Conservation (phyloP, 148 eudicot species). For the Dysphania ambrosioides region DNA sequence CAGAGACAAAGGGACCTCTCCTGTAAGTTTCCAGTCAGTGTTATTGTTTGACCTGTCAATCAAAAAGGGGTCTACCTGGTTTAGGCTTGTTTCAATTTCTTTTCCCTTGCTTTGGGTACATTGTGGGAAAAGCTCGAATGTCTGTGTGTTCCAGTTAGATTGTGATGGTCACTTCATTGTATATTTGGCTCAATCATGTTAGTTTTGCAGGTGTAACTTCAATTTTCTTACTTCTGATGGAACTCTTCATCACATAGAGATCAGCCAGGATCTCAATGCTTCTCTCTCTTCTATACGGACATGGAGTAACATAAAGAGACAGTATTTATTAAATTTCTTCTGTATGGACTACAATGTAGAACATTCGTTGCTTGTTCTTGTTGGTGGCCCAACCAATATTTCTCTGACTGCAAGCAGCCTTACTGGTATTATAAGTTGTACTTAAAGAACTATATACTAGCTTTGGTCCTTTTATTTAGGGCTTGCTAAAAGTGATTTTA, state of each 20-base stretch:
- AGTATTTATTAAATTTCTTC: constrained; percentile 44
- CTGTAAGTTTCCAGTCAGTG: constrained; percentile 50
- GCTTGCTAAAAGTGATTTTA: constrained; percentile 9
- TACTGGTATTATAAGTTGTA: constrained; percentile 35
- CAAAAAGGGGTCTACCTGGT: not conserved
- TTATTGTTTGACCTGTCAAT: not conserved
- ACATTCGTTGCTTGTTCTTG: constrained; percentile 55
- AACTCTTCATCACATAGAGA: constrained; percentile 68
- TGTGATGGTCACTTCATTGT: constrained; percentile 1
- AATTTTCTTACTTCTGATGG: constrained; percentile 76
- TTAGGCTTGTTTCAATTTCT: not conserved
- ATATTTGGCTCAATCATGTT: constrained; percentile 15
- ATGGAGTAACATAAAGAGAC: constrained; percentile 44
- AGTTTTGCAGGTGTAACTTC: constrained; percentile 75
- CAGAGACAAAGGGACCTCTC: constrained; percentile 45
- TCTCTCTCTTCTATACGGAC: constrained; percentile 52
- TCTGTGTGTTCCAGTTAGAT: not conserved
- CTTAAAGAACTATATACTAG: not conserved
- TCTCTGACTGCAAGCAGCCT: constrained; percentile 34
- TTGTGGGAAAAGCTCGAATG: not conserved
- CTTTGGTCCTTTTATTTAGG: not conserved
- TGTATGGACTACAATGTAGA: constrained; percentile 59
- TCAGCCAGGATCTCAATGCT: constrained; percentile 72
- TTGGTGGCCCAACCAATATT: constrained; percentile 47
- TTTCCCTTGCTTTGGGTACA: not conserved